These are phyloP conservation scores for Cydonia oblonga DNA, from an alignment of 331 rosid species.

Conservation along the genomic window DNA sequence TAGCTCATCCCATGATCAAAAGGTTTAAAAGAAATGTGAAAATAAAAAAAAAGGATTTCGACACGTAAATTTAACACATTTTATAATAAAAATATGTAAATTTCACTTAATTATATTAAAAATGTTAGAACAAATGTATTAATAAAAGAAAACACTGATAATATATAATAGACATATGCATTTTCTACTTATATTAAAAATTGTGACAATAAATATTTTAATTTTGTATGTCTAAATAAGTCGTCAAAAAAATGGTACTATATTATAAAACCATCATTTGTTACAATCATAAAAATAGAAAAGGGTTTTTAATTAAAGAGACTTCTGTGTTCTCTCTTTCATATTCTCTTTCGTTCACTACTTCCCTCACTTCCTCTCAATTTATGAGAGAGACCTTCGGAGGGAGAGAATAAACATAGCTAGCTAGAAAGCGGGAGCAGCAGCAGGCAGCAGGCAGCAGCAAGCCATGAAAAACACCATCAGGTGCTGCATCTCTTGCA, in stretches of 20 bases:
- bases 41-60: not conserved
- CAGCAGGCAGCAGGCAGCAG: too few relatives aligned
- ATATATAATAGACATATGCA: too few relatives aligned
- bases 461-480: constrained; percentile 60
- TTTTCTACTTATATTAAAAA: too few relatives aligned
- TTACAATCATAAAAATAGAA: constrained; percentile 6
- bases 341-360: not conserved
- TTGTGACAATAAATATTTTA: too few relatives aligned
- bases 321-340: constrained; percentile 4
- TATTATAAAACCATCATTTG: constrained; percentile 15
- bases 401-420: not conserved
- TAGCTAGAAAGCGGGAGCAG: not conserved
- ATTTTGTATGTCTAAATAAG: too few relatives aligned
- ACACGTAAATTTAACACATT: not conserved
- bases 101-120: too few relatives aligned
- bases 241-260: not conserved
- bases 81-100: too few relatives aligned
- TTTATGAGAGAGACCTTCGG: constrained; percentile 21
- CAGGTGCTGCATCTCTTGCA: constrained; percentile 92
- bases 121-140: too few relatives aligned
- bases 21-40: not conserved
- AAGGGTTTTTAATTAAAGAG: not conserved
- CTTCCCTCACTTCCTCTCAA: constrained; percentile 5
- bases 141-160: not conserved
- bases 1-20: not conserved